These are phyloP conservation scores for Scleroderma bovista DNA, from an alignment of 768 basidiomycete genomes.

Conservation along the genomic window DNA sequence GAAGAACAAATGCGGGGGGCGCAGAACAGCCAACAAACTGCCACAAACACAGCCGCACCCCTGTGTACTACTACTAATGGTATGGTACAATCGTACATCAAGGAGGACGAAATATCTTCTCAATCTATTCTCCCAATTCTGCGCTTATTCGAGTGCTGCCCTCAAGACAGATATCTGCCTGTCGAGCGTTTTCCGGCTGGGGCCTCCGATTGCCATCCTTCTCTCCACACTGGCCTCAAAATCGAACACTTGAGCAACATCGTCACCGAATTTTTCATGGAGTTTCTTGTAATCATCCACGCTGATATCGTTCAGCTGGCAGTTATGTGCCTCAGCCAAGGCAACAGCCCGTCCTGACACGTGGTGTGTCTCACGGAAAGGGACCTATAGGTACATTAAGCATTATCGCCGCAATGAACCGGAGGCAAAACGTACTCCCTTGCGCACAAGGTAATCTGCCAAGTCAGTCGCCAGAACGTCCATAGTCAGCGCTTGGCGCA, in stretches of 20 bases:
- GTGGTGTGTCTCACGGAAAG: slow-evolving; percentile 98
- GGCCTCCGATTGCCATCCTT: slow-evolving; percentile 86
- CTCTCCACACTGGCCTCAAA: slow-evolving; percentile 96
- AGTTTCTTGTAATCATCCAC: slow-evolving; percentile 76
- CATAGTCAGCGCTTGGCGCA: slow-evolving; percentile 88
- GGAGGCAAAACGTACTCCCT: slow-evolving; percentile 67
- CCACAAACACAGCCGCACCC: slow-evolving; percentile 1
- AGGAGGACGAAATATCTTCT: too few relatives aligned
- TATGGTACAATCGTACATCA: too few relatives aligned
- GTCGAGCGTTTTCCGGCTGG: slow-evolving; percentile 78
- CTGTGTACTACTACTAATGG: too few relatives aligned
- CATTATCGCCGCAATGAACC: neutral
- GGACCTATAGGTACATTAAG: slow-evolving; percentile 55
- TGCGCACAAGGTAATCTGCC: slow-evolving; percentile 97
- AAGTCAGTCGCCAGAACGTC: slow-evolving; percentile 98
- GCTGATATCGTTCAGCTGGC: slow-evolving; percentile 77
- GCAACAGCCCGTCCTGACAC: slow-evolving; percentile 96
- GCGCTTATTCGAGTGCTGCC: slow-evolving; percentile 39
- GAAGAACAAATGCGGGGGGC: neutral
- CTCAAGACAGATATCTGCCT: slow-evolving; percentile 80
- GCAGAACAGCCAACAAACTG: neutral
- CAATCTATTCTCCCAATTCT: too few relatives aligned
- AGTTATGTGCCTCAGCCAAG: slow-evolving; percentile 77
- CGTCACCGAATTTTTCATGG: slow-evolving; percentile 71
- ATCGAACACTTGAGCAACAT: slow-evolving; percentile 82